These are phyloP conservation scores for Trichoderma koningiopsis DNA, from an alignment of 2,329 filamentous ascomycete species.

Conservation along the genomic window DNA sequence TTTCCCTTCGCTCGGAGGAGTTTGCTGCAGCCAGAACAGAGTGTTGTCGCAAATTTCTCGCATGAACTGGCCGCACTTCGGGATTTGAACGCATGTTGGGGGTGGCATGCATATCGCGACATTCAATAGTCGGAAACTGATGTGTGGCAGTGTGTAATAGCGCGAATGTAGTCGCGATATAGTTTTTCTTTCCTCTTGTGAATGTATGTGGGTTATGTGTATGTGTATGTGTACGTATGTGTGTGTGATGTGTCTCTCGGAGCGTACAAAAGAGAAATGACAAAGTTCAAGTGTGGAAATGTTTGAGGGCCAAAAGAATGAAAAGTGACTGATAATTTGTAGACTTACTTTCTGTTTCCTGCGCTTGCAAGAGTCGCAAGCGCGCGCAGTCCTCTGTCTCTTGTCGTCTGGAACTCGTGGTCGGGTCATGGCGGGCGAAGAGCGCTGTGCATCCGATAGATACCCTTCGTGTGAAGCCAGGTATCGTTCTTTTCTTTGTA, in stretches of 20 bases:
- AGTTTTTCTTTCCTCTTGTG: neutral
- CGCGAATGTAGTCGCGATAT: neutral
- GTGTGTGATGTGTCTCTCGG: neutral
- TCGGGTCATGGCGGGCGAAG: constrained; percentile 49
- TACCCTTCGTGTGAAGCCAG: neutral
- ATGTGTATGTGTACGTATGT: neutral
- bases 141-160: constrained; percentile 7
- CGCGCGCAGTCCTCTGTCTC: constrained; percentile 63
- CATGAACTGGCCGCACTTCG: constrained; percentile 3
- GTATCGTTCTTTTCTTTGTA: constrained; percentile 13
- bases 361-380: constrained; percentile 66
- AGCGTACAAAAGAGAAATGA: constrained; percentile 4
- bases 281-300: neutral
- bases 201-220: neutral
- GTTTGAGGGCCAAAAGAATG: constrained; percentile 1
- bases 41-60: neutral
- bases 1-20: constrained; percentile 9
- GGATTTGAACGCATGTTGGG: constrained; percentile 9
- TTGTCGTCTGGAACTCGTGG: constrained; percentile 60
- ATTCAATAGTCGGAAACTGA: constrained; percentile 13
- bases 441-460: constrained; percentile 18
- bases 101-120: constrained; percentile 22
- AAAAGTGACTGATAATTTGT: constrained; percentile 16
- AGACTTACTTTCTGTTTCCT: constrained; percentile 66
- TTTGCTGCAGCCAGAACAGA: neutral